Conservation (phyloP, 805 yeast genomes). For the Candida railenensis region DNA sequence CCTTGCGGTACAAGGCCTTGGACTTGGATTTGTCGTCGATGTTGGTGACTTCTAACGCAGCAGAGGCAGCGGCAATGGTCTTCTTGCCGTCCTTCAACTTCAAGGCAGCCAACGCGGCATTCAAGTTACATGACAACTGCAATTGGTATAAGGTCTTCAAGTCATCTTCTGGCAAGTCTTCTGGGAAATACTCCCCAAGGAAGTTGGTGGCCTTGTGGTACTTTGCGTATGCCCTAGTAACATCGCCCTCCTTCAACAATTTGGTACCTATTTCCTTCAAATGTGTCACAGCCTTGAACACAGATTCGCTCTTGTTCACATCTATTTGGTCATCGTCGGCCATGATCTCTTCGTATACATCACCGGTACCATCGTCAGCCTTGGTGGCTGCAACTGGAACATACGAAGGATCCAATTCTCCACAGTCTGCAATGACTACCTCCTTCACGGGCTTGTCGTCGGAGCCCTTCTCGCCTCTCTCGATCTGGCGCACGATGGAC, state of each 20-base stretch:
- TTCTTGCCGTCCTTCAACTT: slow-evolving; percentile 57
- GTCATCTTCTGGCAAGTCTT: slow-evolving; percentile 57
- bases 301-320: slow-evolving; percentile 58
- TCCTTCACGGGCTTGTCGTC: slow-evolving; percentile 71
- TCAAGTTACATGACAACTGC: slow-evolving; percentile 64
- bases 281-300: slow-evolving; percentile 59
- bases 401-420: slow-evolving; percentile 66
- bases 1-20: slow-evolving; percentile 86
- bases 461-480: slow-evolving; percentile 61
- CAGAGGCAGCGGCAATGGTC: slow-evolving; percentile 58
- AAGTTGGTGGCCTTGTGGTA: slow-evolving; percentile 72
- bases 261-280: slow-evolving; percentile 79
- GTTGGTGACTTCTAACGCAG: slow-evolving; percentile 61
- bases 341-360: slow-evolving; percentile 70
- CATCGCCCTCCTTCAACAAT: slow-evolving; percentile 65
- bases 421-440: slow-evolving; percentile 76
- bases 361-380: slow-evolving; percentile 80
- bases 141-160: slow-evolving; percentile 48
- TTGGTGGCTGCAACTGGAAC: slow-evolving; percentile 45
- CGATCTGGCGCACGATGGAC: slow-evolving; percentile 75
- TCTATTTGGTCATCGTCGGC: slow-evolving; percentile 73
- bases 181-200: slow-evolving; percentile 72
- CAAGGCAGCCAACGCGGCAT: slow-evolving; percentile 71
- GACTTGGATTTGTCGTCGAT: slow-evolving; percentile 69
- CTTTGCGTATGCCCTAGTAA: slow-evolving; percentile 57